A percentile compares a stretch with the other conserved stretches of the same genome.
These are phyloP conservation scores for Vanilla planifolia DNA, from an alignment of 106 monocot species.

Conservation along the genomic window DNA sequence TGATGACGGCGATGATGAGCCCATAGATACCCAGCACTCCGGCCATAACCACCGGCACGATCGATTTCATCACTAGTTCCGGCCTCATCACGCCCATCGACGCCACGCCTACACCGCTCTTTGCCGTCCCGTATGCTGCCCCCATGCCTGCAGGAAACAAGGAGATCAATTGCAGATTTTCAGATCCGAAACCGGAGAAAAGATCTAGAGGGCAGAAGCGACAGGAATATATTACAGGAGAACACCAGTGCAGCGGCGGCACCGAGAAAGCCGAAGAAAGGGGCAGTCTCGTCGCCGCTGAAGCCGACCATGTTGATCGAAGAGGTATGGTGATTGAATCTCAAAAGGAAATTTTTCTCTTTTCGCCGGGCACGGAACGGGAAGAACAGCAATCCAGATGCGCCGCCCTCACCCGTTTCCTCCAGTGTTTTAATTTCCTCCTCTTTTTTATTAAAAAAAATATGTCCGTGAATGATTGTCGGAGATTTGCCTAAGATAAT, in stretches of 20 bases:
- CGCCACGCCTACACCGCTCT: constrained; percentile 36
- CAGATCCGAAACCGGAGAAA: background rate
- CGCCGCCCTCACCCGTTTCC: no score
- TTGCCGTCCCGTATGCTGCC: constrained; percentile 36
- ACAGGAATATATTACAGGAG: constrained; percentile 26
- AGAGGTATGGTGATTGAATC: no score
- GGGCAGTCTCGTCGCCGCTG: constrained; percentile 59
- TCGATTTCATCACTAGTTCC: constrained; percentile 48
- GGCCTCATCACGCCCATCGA: constrained; percentile 44
- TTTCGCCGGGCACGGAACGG: no score
- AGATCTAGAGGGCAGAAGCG: background rate
- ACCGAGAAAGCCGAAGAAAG: constrained; percentile 58
- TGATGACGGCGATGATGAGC: constrained; percentile 37
- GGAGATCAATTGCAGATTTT: background rate
- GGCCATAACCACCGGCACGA: constrained; percentile 49
- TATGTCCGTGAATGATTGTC: no score
- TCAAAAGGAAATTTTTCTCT: no score
- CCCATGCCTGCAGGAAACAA: constrained; percentile 25
- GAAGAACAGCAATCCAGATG: no score
- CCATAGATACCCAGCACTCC: constrained; percentile 49
- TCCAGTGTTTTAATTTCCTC: no score
- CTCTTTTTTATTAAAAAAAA: no score
- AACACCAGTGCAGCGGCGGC: constrained; percentile 60
- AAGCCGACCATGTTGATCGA: constrained; percentile 17
- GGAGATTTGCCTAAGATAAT: no score